A percentile compares a stretch with the other conserved stretches of the same genome.
Conservation (phyloP, 169 alveolate genomes). For the Plasmodium adleri region DNA sequence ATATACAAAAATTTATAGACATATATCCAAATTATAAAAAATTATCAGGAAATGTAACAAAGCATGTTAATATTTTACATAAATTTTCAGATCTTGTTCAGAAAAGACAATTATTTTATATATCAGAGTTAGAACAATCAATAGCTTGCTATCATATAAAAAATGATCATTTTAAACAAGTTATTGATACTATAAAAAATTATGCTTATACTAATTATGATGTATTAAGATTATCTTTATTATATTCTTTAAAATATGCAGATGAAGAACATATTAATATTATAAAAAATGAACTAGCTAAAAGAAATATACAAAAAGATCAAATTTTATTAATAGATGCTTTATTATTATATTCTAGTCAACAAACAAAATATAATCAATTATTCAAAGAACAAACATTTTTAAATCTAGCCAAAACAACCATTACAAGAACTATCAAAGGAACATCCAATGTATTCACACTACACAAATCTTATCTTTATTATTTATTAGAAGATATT, state of each 20-base stretch:
- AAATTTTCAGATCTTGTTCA: constrained; percentile 90
- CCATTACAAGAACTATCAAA: constrained; percentile 86
- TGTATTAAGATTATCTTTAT: constrained; percentile 88
- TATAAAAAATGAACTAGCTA: constrained; percentile 30
- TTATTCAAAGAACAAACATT: constrained; percentile 89
- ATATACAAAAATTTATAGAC: constrained; percentile 91
- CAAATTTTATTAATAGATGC: constrained; percentile 88
- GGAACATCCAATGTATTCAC: constrained; percentile 90
- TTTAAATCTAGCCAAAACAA: constrained; percentile 86
- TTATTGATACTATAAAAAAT: constrained; percentile 86
- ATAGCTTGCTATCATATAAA: constrained; percentile 88
- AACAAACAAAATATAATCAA: constrained; percentile 86
- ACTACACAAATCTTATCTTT: constrained; percentile 89
- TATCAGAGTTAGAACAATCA: constrained; percentile 92
- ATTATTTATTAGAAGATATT: constrained; percentile 87
- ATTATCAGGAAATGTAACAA: constrained; percentile 89
- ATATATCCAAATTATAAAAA: constrained; percentile 92
- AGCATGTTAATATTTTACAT: constrained; percentile 91
- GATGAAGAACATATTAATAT: constrained; percentile 83
- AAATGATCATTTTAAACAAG: constrained; percentile 88
- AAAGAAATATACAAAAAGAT: constrained; percentile 73
- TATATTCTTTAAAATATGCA: constrained; percentile 91
- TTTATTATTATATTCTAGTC: constrained; percentile 90
- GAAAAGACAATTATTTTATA: constrained; percentile 87
- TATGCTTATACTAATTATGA: constrained; percentile 85